These are phyloP conservation scores for Penicillium lividum DNA, from an alignment of 495 filamentous ascomycete species.

Conservation along the genomic window DNA sequence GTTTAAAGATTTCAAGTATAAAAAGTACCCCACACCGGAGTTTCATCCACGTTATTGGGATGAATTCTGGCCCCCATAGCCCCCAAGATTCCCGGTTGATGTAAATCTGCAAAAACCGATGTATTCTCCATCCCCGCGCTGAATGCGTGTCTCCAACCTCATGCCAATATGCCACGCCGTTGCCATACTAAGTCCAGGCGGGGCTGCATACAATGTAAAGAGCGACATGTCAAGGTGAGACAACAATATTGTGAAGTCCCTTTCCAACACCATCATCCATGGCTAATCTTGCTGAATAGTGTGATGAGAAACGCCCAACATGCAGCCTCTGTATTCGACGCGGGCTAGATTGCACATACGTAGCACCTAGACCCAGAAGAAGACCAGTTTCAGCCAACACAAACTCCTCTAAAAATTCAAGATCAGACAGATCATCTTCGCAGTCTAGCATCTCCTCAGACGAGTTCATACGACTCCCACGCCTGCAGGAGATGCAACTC, in stretches of 20 bases:
- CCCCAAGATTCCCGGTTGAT: neutral
- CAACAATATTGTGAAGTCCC: too few species aligned
- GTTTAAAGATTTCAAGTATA: neutral
- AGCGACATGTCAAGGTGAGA: conserved; percentile 19
- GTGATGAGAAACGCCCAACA: conserved; percentile 15
- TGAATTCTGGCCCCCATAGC: conserved; percentile 5
- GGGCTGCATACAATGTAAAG: conserved; percentile 19
- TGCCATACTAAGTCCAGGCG: conserved; percentile 19
- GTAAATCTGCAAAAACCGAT: conserved; percentile 3
- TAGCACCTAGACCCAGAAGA: conserved; percentile 13
- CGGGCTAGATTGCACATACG: conserved; percentile 13
- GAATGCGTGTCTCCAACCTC: neutral
- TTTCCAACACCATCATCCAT: neutral
- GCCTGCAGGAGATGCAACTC: conserved; percentile 17
- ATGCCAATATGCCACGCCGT: conserved; percentile 17
- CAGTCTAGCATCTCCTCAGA: conserved; percentile 3
- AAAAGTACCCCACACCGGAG: neutral
- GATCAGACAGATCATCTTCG: conserved; percentile 6
- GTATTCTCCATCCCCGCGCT: neutral
- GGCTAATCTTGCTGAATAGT: conserved; percentile 5
- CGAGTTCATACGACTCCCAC: conserved; percentile 2
- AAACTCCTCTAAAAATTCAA: neutral
- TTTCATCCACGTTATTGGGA: neutral
- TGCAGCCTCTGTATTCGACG: conserved; percentile 15
- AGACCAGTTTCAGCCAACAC: conserved; percentile 3